Percentiles rank a stretch among this genome's conserved stretches.
Evolutionary conservation across 2,329 filamentous ascomycete genomes (phyloP).

Genomic region (Sporothrix pallida): DNA sequence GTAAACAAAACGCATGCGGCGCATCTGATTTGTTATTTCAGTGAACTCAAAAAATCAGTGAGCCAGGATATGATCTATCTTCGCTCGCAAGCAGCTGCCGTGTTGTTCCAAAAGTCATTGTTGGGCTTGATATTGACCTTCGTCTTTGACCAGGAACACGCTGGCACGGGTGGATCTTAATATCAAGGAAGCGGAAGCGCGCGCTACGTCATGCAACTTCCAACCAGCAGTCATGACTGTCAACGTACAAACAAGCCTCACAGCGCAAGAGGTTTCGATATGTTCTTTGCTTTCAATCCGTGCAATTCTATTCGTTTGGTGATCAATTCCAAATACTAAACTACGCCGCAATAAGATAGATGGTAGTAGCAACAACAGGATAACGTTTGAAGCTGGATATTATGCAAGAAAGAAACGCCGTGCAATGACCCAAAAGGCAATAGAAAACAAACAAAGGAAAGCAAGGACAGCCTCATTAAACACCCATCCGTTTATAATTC

Average conservation of each 20-base stretch:
- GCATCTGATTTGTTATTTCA: too few relatives aligned
- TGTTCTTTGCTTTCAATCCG: neutral
- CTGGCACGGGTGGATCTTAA: constrained; percentile 9
- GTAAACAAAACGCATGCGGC: neutral
- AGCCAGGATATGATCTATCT: too few relatives aligned
- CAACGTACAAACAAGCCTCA: neutral
- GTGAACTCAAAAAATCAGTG: neutral
- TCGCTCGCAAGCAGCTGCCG: neutral
- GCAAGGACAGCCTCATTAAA: neutral
- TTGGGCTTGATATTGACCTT: neutral
- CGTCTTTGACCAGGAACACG: neutral
- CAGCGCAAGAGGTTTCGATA: neutral
- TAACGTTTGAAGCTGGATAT: neutral
- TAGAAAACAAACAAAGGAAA: neutral
- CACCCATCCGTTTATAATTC: constrained; percentile 9
- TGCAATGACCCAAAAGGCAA: neutral
- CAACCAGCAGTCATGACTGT: neutral
- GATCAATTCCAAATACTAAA: neutral
- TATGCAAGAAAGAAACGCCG: constrained; percentile 15
- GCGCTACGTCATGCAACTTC: constrained; percentile 28
- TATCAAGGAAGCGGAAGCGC: constrained; percentile 20
- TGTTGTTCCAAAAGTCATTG: too few relatives aligned
- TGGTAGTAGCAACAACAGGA: neutral
- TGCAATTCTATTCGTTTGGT: neutral
- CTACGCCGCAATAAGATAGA: neutral